Percentiles rank a stretch among this genome's conserved stretches.
These are phyloP conservation scores for Scedosporium apiospermum DNA, from an alignment of 2,329 filamentous ascomycete genomes.

Conservation along the genomic window DNA sequence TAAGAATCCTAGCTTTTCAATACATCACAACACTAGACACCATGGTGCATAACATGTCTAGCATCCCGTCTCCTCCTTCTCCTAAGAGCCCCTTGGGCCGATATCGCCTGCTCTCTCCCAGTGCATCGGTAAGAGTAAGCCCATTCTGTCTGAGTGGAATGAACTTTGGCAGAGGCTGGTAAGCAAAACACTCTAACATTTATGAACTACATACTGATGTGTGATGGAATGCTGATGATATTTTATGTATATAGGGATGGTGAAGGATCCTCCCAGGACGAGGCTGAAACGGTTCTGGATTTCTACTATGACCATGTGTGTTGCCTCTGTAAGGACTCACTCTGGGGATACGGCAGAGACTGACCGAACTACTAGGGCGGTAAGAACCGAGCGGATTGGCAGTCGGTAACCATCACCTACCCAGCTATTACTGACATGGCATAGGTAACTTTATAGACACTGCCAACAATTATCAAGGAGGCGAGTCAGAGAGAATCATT, in stretches of 20 bases:
- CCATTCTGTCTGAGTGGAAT: conserved; percentile 57
- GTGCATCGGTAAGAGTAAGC: conserved; percentile 56
- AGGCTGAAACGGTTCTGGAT: conserved; percentile 55
- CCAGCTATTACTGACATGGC: neutral
- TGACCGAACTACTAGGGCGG: neutral
- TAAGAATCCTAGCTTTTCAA: too few relatives aligned
- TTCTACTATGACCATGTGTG: conserved; percentile 49
- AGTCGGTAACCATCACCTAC: neutral
- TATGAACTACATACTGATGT: neutral
- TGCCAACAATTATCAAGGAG: conserved; percentile 56
- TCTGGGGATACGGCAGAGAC: neutral
- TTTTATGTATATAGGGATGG: conserved; percentile 27
- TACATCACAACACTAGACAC: neutral
- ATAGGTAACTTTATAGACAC: conserved; percentile 68
- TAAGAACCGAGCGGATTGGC: neutral
- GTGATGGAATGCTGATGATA: conserved; percentile 1
- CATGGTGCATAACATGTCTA: neutral
- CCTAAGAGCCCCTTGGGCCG: conserved; percentile 52
- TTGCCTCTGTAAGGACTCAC: neutral
- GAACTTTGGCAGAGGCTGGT: conserved; percentile 53
- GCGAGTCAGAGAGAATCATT: conserved; percentile 55
- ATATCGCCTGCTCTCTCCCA: conserved; percentile 57
- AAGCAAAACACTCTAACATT: conserved; percentile 6
- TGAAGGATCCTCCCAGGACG: conserved; percentile 52
- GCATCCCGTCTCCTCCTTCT: conserved; percentile 28